phyloP scores from a whole-genome alignment of 2,329 filamentous ascomycete species.

The Lachnellula subtilissima region DNA sequence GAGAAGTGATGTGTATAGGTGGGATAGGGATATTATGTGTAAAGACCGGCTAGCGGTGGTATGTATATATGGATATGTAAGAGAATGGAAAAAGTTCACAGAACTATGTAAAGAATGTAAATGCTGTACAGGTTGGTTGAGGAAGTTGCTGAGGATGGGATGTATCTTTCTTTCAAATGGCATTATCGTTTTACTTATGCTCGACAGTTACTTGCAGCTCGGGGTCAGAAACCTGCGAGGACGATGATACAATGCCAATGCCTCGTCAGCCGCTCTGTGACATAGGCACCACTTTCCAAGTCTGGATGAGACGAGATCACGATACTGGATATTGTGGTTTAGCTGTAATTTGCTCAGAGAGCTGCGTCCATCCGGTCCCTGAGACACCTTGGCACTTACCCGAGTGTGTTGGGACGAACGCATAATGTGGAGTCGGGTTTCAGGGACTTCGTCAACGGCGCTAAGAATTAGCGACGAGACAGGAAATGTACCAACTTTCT shows the following conservation, averaged over 20 bases:
- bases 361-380: background rate
- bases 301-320: background rate
- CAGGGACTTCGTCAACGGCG: background rate
- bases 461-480: no score
- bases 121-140: background rate
- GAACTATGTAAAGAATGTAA: slow-evolving; percentile 13
- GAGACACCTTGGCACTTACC: background rate
- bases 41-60: slow-evolving; percentile 11
- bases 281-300: background rate
- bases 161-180: background rate
- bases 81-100: slow-evolving; percentile 19
- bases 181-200: background rate
- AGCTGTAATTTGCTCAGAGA: background rate
- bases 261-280: background rate
- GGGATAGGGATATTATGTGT: background rate
- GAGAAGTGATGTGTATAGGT: background rate
- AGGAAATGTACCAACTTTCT: no score
- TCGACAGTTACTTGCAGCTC: background rate
- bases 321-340: background rate
- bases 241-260: background rate
- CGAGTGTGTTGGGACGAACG: background rate
- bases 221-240: background rate
- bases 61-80: slow-evolving; percentile 1
- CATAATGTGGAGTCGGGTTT: background rate
- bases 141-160: background rate